A percentile compares a stretch with the other conserved stretches of the same genome.
Evolutionary conservation across 768 basidiomycete genomes (phyloP).

Genomic region (Tulasnella calospora): DNA sequence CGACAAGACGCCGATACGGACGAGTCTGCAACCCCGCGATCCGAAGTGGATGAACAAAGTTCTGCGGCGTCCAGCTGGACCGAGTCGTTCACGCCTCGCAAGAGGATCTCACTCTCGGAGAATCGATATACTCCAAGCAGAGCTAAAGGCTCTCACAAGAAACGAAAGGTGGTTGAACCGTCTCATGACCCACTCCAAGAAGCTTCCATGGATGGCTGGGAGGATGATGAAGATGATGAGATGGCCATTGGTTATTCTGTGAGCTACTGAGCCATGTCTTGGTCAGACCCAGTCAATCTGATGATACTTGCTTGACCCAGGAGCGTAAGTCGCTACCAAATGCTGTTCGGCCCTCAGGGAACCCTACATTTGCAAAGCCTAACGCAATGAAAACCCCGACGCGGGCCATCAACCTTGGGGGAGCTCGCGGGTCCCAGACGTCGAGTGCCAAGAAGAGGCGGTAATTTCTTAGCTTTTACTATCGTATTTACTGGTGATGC

Average conservation of each 20-base stretch:
- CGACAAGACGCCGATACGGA: neutral
- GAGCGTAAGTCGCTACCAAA: neutral
- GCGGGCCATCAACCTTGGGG: neutral
- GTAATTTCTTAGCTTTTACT: neutral
- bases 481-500: neutral
- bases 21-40: neutral
- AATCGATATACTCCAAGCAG: neutral
- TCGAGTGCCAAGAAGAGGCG: neutral
- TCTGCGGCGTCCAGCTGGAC: neutral
- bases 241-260: slow-evolving; percentile 8
- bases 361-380: neutral
- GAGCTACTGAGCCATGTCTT: neutral
- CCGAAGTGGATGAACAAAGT: neutral
- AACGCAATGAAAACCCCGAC: neutral
- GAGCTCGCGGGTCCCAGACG: neutral
- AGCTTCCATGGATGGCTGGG: neutral
- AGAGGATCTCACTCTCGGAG: neutral
- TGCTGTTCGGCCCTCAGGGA: neutral
- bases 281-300: neutral
- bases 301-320: neutral
- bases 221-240: neutral
- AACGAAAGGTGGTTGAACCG: neutral
- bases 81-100: neutral
- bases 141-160: neutral
- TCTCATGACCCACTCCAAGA: neutral